phyloP scores from a whole-genome alignment of 768 basidiomycete genomes.

The Hortiboletus flavorubellus region DNA sequence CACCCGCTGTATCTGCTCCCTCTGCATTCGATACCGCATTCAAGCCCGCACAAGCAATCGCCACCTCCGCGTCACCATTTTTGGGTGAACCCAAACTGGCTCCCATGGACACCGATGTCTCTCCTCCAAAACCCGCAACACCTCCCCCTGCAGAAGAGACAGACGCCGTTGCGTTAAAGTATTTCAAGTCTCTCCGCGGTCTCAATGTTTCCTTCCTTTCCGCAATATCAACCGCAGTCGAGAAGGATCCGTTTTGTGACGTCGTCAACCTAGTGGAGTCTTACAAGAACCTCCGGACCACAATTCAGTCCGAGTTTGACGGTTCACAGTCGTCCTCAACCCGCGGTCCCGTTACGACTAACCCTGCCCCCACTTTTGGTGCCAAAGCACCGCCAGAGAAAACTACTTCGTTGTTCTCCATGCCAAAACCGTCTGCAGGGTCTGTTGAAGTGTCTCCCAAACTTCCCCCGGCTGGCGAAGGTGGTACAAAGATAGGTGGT shows the following conservation, averaged over 20 bases:
- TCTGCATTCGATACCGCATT: slow-evolving; percentile 7
- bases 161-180: slow-evolving; percentile 42
- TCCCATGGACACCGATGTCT: slow-evolving; percentile 28
- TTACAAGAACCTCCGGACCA: slow-evolving; percentile 55
- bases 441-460: slow-evolving; percentile 15
- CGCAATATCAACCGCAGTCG: slow-evolving; percentile 55
- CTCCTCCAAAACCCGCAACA: slow-evolving; percentile 15
- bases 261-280: slow-evolving; percentile 51
- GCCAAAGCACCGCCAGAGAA: slow-evolving; percentile 16
- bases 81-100: background rate
- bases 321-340: slow-evolving; percentile 12
- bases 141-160: slow-evolving; percentile 26
- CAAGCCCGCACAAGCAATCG: slow-evolving; percentile 11
- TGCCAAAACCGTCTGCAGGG: slow-evolving; percentile 36
- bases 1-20: slow-evolving; percentile 14
- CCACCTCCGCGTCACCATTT: slow-evolving; percentile 23
- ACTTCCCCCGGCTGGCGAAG: slow-evolving; percentile 13
- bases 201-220: slow-evolving; percentile 65
- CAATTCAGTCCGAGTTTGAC: slow-evolving; percentile 57
- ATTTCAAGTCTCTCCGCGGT: slow-evolving; percentile 69
- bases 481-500: slow-evolving; percentile 16
- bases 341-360: slow-evolving; percentile 6
- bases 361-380: slow-evolving; percentile 12
- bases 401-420: slow-evolving; percentile 14
- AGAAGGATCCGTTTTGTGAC: slow-evolving; percentile 70